Evolutionary conservation across 306 rosid species (phyloP), one percentile per base, ranked within the genome.

Genomic region (Betula pendula): DNA sequence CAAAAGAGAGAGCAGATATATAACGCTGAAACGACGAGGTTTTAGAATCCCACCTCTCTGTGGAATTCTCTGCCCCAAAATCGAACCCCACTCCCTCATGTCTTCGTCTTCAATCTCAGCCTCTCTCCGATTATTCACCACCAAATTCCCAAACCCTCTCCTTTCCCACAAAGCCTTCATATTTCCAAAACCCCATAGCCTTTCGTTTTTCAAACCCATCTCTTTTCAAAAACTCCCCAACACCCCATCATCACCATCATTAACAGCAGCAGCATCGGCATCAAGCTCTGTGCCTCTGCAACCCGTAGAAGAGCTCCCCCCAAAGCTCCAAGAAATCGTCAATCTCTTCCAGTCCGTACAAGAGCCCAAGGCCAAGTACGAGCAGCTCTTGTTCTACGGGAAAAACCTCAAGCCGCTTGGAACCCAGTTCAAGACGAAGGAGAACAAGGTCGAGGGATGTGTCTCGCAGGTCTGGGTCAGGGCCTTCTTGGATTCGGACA

Each of bases 381-480:
- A 96, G 79, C 97, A 92, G 56, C 96, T 96, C n/a, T 70, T 96
- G 72, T 91, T 90, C 90, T 96, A 92, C 63, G 99, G 96, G 11
- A 89, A 87, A 56, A 92, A 87, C 71, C 97, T 96, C 72, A 87
- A 88, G 82, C 91, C 99, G 68, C 93, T 96, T 35, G 91, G 89
- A 7, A 2, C 84, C 52, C 82, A 77, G 1, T 92, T 87, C 85
- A 96, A 92, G 71, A 96, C 85, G 53, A 81, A 75, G 70, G 82
- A 87, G 6, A 96, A 96, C 79, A 96, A 92, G 76, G 99, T 96
- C 66, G 86, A 91, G 74, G 99, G 99, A 5, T 96, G 99, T 62
- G 99, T 96, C 68, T 96, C 99, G 1, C 99, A 96, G 91, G 99
- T 96, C 29, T 96, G 99, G 99, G 99, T 96, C 51, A 88, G 96